Base-by-base conservation (phyloP, 225 moss, liverwort and hornwort species). In the Sphagnum contortum region DNA sequence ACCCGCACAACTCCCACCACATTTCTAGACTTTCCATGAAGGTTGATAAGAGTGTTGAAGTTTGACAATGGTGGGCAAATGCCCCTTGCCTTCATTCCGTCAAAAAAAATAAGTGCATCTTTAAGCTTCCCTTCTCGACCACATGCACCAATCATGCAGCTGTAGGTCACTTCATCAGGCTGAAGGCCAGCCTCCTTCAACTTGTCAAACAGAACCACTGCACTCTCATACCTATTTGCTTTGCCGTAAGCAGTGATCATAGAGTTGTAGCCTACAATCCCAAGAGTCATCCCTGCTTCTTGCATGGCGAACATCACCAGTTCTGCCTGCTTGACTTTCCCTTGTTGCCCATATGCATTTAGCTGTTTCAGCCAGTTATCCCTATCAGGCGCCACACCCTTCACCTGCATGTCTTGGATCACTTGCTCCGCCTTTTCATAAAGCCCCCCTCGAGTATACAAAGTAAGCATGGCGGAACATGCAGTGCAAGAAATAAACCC, bases 231-330 rank as follows among this genome's bases (percentile, higher is more conserved):
- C 2, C 86, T 68, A 11, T 76, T 86, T 54, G 92, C 95, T 70
- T 87, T 95, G 2, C 95, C 95, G 62, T 95, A 95, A 2, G 86
- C 86, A 45, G 87, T 79, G 14, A 95, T 95, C 88, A 95, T 88
- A 54, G 88, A 88, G 61, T 95, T 92, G 67, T 79, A 95, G 11
- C 84, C 88, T 45, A 84, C 77, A 57, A 86, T 53, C 46, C 89
- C 86, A 44, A 88, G 76, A 47, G 57, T 45, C 70, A 82, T 59
- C 50, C 86, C 87, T 63, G 83, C 69, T 44, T 83, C 82, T 68
- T 81, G 76, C 66, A 95, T 74, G 8, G 71, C 79, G 29, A 71
- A 78, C 62, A 90, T 84, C 11, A 81, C 64, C 48, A 63, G 76
- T 72, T 95, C 90, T 55, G 88, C 83, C 14, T 90, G 83, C 61